A percentile compares a stretch with the other conserved stretches of the same genome.
Evolutionary conservation across 257 asterid species (phyloP).

Genomic region (Solanum neorickii): DNA sequence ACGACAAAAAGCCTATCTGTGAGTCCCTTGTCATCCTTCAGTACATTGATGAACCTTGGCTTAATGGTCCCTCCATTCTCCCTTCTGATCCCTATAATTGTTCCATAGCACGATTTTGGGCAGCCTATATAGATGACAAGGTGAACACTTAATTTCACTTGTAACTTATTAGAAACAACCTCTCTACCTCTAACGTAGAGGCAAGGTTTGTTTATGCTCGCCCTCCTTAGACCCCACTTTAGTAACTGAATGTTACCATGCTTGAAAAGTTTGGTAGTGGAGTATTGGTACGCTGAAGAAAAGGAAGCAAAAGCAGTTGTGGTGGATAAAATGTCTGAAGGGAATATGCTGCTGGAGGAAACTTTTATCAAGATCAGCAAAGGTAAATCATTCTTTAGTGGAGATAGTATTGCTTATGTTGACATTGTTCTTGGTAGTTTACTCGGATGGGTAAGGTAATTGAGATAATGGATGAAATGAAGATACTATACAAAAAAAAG

Average conservation of each 20-base stretch:
- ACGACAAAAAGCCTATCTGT: constrained; percentile 11
- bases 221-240: neutral
- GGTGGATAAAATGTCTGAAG: constrained; percentile 15
- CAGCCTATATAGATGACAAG: constrained; percentile 19
- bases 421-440: constrained; percentile 22
- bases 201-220: neutral
- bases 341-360: constrained; percentile 17
- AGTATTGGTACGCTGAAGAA: neutral
- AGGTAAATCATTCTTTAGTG: constrained; percentile 22
- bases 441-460: constrained; percentile 10
- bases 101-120: constrained; percentile 24
- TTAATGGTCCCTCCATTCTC: constrained; percentile 9
- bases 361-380: constrained; percentile 18
- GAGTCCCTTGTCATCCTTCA: constrained; percentile 22
- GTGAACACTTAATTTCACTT: neutral
- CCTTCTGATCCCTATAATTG: constrained; percentile 18
- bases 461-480: neutral
- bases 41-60: constrained; percentile 25
- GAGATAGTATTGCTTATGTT: constrained; percentile 23
- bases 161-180: neutral
- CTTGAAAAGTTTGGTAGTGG: neutral
- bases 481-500: constrained; percentile 15
- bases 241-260: neutral
- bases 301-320: constrained; percentile 6
- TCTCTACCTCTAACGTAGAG: neutral